Evolutionary conservation across 2,329 filamentous ascomycete species (phyloP), one percentile per base, ranked within the genome.

Genomic region (Aspergillus neoniger): DNA sequence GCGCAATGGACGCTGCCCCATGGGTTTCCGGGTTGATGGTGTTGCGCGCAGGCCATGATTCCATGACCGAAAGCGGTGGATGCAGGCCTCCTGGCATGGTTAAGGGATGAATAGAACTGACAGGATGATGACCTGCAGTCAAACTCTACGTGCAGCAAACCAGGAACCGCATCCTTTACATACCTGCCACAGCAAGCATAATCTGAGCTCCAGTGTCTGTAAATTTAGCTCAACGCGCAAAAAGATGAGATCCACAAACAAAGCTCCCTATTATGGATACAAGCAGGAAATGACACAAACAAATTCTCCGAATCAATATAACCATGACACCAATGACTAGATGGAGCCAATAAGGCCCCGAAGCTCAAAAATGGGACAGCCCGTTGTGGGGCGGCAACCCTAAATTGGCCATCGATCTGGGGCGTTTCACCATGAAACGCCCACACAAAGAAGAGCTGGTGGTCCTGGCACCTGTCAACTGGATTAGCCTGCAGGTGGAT

Each of bases 51-150:
- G 57, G 57, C 57, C 57, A 58, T 15, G 57, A 58, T 21, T 36
- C 57, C 28, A 58, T 58, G 25, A 58, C 57, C 39, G 57, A 54
- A 12, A 48, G 47, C 15, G 57, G 57, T n/a, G 57, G 57, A 48
- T 44, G 28, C 8, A 58, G 25, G 17, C 57, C 57, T 23, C 57
- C 57, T 4, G 57, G 39, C 57, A 58, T 58, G 39, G 8, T 48
- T 50, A 48, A 30, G 21, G 12, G 12, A 39, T 6, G 10, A 25
- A 14, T 38, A 55, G 12, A 28, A 10, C 32, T 36, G 32, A 36
- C 32, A 36, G 32, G 15, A 25, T 25, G 43, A n/a, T 15, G n/a
- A 23, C 23, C 44, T 25, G 21, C n/a, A 23, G 21, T 14, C 14
- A 3, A 15, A 4, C 8, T 36, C 12, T 32, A 12, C 32, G 32